phyloP scores from a whole-genome alignment of 1,284 basidiomycete genomes.

The Cryptococcus neoformans region DNA sequence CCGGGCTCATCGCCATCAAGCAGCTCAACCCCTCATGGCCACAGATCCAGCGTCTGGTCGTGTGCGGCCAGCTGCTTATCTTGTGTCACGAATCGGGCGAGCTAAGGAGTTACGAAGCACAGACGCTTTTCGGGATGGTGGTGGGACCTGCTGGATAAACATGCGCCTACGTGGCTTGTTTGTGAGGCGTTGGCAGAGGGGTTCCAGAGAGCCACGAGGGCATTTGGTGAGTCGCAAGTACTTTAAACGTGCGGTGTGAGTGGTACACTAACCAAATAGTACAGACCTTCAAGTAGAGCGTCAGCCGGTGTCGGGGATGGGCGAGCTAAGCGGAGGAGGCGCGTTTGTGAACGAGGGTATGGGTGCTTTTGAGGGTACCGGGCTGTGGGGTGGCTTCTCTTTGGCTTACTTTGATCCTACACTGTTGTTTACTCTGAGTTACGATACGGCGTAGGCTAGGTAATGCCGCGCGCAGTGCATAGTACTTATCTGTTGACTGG shows the following conservation, averaged over 20 bases:
- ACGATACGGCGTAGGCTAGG: no score
- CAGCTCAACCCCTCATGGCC: conserved; percentile 22
- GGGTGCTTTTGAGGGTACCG: background rate
- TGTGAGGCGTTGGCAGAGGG: conserved; percentile 9
- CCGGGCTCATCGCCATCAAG: conserved; percentile 10
- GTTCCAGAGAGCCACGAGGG: conserved; percentile 6
- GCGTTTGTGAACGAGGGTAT: background rate
- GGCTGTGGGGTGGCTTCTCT: background rate
- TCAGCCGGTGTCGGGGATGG: no score
- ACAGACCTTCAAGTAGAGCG: no score
- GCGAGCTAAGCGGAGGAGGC: background rate
- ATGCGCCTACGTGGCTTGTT: conserved; percentile 12
- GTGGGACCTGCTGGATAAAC: conserved; percentile 13
- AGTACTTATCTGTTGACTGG: no score
- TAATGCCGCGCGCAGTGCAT: no score
- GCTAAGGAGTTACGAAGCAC: conserved; percentile 13
- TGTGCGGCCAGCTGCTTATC: conserved; percentile 20
- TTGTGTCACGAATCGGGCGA: conserved; percentile 19
- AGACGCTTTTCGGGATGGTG: conserved; percentile 13
- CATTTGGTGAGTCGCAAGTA: conserved; percentile 5
- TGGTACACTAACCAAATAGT: background rate
- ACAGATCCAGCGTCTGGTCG: conserved; percentile 18
- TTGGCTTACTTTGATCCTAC: background rate
- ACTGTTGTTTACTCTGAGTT: background rate
- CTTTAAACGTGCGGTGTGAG: background rate